Base-by-base conservation (phyloP, 805 yeast genomes). In the Candida dajiaensis region DNA sequence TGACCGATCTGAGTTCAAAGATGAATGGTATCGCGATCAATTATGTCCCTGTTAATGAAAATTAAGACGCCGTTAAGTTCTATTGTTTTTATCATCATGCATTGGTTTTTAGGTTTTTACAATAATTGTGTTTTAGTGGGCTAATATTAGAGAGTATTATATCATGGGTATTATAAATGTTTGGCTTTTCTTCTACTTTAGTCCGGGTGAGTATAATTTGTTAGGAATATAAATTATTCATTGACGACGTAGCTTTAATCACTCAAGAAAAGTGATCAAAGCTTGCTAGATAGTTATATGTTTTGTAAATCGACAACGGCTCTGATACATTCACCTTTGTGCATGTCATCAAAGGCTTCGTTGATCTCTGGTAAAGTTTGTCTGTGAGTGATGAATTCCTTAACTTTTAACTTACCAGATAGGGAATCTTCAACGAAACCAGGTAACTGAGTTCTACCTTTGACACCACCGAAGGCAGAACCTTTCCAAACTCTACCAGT, bases 401-500 rank as follows among this genome's bases (percentile, higher is more conserved):
- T 96, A 53, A 92, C 95, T 75, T 84, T 87, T 64, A 92, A 74
- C 55, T 73, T 75, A 56, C 96, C 96, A 39, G 70, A 68, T 73
- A 86, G 68, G 70, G 92, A 92, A 66, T 85, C 90, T 49, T 88
- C 83, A 48, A 94, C 96, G 48, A 90, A 76, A 19, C 81, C 88
- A 43, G 96, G 97, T 74, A 94, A 78, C 73, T 94, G 97, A 37
- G 96, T 66, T 74, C 97, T 85, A 65, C 99, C 98, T 73, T 94
- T 94, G 64, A 94, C 89, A 67, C 98, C 99, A 62, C 99, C 99
- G 59, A 89, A 94, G n/a, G 99, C 99, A 63, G 96, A 88, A 60
- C 99, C 99, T 68, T 80, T 86, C 98, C 99, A 92, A 44, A 87
- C 96, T 72, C 99, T 84, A 59, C 99, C 99, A 38, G 98, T 94